Evolutionary conservation across 148 eudicot species (phyloP).

Genomic region (Vaccinium myrtillus): DNA sequence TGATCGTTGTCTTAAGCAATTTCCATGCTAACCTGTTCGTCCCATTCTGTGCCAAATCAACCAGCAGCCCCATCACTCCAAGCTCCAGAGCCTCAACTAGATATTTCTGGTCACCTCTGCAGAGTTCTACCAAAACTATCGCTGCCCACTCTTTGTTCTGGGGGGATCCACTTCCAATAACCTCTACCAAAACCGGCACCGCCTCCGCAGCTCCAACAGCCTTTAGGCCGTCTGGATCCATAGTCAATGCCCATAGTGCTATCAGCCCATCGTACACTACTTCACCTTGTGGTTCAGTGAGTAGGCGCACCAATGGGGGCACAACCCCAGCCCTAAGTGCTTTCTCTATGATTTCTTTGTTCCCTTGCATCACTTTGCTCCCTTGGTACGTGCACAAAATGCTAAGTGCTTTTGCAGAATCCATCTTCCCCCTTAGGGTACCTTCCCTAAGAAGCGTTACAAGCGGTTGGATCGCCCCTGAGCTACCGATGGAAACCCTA

Average conservation of each 20-base stretch:
- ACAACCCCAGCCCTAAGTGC: slow-evolving; percentile 88
- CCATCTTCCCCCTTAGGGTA: slow-evolving; percentile 86
- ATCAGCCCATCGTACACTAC: slow-evolving; percentile 92
- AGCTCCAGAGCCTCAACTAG: too few species aligned
- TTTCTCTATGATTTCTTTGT: slow-evolving; percentile 26
- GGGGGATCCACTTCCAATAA: slow-evolving; percentile 76
- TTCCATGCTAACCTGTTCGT: too few species aligned
- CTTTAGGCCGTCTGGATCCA: slow-evolving; percentile 79
- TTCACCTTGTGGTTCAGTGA: slow-evolving; percentile 73
- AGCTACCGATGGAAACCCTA: slow-evolving; percentile 75
- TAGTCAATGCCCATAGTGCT: slow-evolving; percentile 72
- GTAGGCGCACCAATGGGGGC: slow-evolving; percentile 70
- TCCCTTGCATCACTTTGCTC: slow-evolving; percentile 42
- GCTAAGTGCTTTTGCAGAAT: slow-evolving; percentile 92
- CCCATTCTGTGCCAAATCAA: too few species aligned
- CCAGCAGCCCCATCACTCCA: too few species aligned
- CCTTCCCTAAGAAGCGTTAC: slow-evolving; percentile 75
- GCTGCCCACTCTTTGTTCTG: slow-evolving; percentile 93
- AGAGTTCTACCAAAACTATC: slow-evolving; percentile 84
- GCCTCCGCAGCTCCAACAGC: slow-evolving; percentile 79
- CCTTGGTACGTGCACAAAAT: slow-evolving; percentile 91
- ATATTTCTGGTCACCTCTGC: slow-evolving; percentile 52
- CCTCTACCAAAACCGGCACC: slow-evolving; percentile 71
- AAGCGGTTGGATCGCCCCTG: slow-evolving; percentile 87
- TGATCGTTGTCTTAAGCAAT: too few species aligned